Evolutionary conservation across 164 flowering plant genomes (phyloP).

Genomic region (Stephania japonica): DNA sequence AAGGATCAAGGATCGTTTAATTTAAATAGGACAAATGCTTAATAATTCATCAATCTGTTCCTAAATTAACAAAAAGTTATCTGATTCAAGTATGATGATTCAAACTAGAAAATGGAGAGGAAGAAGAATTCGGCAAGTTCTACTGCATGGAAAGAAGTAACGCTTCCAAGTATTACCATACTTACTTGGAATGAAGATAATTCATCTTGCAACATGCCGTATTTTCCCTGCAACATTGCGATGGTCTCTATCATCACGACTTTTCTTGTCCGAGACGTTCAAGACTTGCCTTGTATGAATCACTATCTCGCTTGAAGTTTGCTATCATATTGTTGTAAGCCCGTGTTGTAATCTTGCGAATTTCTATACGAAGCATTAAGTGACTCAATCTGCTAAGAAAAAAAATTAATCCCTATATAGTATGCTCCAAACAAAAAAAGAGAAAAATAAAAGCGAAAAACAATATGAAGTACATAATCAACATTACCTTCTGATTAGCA

Average conservation of each 20-base stretch:
- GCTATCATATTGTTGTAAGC: constrained; percentile 87
- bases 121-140: background rate
- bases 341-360: constrained; percentile 82
- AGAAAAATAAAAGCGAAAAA: background rate
- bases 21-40: background rate
- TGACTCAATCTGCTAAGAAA: constrained; percentile 45
- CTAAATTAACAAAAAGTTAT: background rate
- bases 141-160: background rate
- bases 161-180: constrained; percentile 8
- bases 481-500: constrained; percentile 60
- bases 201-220: constrained; percentile 57
- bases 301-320: constrained; percentile 84
- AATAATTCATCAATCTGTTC: background rate
- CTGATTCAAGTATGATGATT: background rate
- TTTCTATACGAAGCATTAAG: constrained; percentile 67
- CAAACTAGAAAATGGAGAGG: background rate
- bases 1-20: background rate
- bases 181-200: constrained; percentile 59
- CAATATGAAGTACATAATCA: background rate
- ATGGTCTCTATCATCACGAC: constrained; percentile 67
- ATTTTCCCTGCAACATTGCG: constrained; percentile 54
- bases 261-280: constrained; percentile 75
- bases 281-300: constrained; percentile 50
- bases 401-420: background rate
- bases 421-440: background rate